Evolutionary conservation across 1,284 basidiomycete species (phyloP).

Genomic region (Trametes sp.): DNA sequence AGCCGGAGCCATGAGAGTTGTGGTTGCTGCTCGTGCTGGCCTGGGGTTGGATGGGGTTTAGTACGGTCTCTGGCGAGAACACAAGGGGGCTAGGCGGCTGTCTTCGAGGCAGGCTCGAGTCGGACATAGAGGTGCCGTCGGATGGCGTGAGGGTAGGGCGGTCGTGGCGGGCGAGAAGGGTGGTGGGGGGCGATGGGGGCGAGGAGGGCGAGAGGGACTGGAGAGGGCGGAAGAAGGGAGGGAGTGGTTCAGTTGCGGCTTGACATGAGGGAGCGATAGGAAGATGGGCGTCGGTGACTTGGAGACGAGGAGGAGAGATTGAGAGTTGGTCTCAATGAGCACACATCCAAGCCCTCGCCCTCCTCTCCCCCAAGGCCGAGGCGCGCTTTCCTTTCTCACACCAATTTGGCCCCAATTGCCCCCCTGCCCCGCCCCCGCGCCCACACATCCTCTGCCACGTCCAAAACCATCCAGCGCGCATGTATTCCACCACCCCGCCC

Average conservation of each 20-base stretch:
- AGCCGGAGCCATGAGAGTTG: slow-evolving; percentile 57
- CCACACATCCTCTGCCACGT: background rate
- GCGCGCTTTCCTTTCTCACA: slow-evolving; percentile 29
- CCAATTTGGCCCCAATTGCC: slow-evolving; percentile 15
- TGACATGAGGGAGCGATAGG: slow-evolving; percentile 42
- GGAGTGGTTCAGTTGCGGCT: slow-evolving; percentile 31
- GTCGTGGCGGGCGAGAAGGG: slow-evolving; percentile 22
- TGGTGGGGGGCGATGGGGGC: slow-evolving; percentile 28
- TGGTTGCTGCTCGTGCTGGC: slow-evolving; percentile 29
- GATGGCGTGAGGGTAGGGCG: slow-evolving; percentile 26
- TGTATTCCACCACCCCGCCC: background rate
- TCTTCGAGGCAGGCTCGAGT: slow-evolving; percentile 63
- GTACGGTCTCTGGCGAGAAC: slow-evolving; percentile 70
- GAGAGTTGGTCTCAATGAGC: slow-evolving; percentile 35
- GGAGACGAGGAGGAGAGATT: slow-evolving; percentile 35
- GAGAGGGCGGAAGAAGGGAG: slow-evolving; percentile 31
- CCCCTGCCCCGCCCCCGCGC: background rate
- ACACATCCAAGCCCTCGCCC: slow-evolving; percentile 27
- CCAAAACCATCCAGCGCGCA: background rate
- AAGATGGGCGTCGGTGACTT: slow-evolving; percentile 37
- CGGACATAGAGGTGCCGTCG: slow-evolving; percentile 60
- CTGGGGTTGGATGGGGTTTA: slow-evolving; percentile 57
- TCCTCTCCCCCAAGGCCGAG: slow-evolving; percentile 15
- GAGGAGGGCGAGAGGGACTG: slow-evolving; percentile 27
- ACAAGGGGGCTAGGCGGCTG: slow-evolving; percentile 81